Conservation (phyloP, 495 filamentous ascomycete genomes). For the Penicillium pancosmium region DNA sequence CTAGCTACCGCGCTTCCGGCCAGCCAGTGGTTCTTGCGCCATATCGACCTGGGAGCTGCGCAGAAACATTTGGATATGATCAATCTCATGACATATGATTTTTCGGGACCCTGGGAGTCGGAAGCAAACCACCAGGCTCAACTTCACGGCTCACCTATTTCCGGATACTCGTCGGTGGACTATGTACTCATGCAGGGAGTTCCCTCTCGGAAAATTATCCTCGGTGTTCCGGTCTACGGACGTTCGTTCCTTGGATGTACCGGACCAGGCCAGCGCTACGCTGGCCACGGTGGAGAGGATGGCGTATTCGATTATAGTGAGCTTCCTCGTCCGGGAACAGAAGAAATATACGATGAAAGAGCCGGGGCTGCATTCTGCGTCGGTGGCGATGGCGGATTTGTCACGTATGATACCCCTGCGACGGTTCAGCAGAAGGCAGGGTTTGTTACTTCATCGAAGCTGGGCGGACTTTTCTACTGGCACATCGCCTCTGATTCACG, state of each 20-base stretch:
- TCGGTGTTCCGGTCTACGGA: constrained; percentile 82
- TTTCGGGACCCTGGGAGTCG: constrained; percentile 75
- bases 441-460: constrained; percentile 73
- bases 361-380: constrained; percentile 75
- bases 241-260: constrained; percentile 74
- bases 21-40: constrained; percentile 68
- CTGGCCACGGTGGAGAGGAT: constrained; percentile 70
- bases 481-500: constrained; percentile 78
- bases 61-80: constrained; percentile 73
- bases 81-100: constrained; percentile 88
- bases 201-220: constrained; percentile 70
- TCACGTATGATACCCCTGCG: constrained; percentile 82
- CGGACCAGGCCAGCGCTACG: constrained; percentile 64
- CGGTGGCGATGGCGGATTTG: constrained; percentile 82
- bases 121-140: constrained; percentile 79
- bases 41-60: constrained; percentile 72
- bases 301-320: constrained; percentile 82
- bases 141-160: constrained; percentile 67
- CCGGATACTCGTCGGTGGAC: constrained; percentile 65
- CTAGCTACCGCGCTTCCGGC: constrained; percentile 85
- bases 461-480: constrained; percentile 92
- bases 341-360: constrained; percentile 69
- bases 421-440: constrained; percentile 83
- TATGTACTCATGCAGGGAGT: constrained; percentile 70
- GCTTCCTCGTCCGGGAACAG: constrained; percentile 69